Base-by-base conservation (phyloP, 2,329 filamentous ascomycete genomes). In the Penicillium sp. region DNA sequence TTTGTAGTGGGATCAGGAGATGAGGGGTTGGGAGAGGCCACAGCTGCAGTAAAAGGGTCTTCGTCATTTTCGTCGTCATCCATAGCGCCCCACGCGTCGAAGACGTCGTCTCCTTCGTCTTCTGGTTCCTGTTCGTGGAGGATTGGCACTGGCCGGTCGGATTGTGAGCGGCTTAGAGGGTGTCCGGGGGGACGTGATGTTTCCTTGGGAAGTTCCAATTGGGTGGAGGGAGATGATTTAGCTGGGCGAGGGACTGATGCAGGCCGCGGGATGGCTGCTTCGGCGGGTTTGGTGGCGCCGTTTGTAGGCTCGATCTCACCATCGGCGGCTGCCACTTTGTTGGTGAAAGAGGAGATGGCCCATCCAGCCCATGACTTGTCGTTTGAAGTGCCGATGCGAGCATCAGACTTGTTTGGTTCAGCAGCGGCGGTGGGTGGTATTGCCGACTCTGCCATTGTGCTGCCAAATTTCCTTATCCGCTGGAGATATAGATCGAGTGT, bases 271-370 rank as follows among this genome's bases (percentile, higher is more conserved):
- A 59, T 51, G 23, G 73, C 72, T 11, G 70, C 69, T 16, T 77
- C 69, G 10, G 72, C 62, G 0, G 70, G 61, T 3, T 73, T 61
- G 2, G 69, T 61, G 2, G 69, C 65, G 28, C 71, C 72, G 43
- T 74, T 69, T 14, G 77, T 71, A 10, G 81, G 72, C 62, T 91
- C 78, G 53, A 98, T 98, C 47, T 96, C 86, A 14, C 93, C 93
- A 7, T 86, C 86, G 0, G 89, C 89, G 0, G 86, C 72, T 1
- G 88, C 84, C 10, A 97, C 68, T 61, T 95, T 96, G 69, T 97
- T 97, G 1, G 93, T 97, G 65, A 98, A 98, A 1, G 89, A 96
- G 0, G 93, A 97, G 44, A 98, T 96, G 1, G 93, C 93, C 93
- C 93, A 98, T 10, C 93, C 93, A 1, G 93, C 82, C 93, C 93